phyloP scores from a whole-genome alignment of 805 yeast species.

The Blastobotrys mokoenaii region DNA sequence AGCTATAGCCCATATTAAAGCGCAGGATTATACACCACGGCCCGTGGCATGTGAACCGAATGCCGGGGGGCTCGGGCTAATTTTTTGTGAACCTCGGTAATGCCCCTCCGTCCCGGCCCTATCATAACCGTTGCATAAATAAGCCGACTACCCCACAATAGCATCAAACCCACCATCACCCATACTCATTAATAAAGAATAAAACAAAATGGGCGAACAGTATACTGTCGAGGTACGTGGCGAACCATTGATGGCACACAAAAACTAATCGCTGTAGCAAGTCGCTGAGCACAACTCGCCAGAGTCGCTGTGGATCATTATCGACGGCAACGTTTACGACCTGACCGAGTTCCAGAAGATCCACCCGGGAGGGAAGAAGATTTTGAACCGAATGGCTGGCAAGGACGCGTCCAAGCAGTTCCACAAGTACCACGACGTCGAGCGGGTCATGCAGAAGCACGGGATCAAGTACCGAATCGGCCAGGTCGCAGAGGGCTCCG shows the following conservation, averaged over 20 bases:
- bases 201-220: too few relatives aligned
- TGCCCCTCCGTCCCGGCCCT: too few relatives aligned
- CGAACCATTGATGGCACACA: not conserved
- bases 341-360: conserved; percentile 58
- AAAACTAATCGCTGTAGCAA: conserved; percentile 30
- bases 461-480: conserved; percentile 30
- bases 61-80: too few relatives aligned
- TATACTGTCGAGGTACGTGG: too few relatives aligned
- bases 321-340: conserved; percentile 74
- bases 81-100: too few relatives aligned
- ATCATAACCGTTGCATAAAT: too few relatives aligned
- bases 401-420: conserved; percentile 65
- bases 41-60: too few relatives aligned
- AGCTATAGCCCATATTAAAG: too few relatives aligned
- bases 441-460: conserved; percentile 27
- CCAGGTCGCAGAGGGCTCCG: conserved; percentile 7
- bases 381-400: conserved; percentile 75
- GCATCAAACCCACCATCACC: too few relatives aligned
- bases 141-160: too few relatives aligned
- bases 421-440: conserved; percentile 37
- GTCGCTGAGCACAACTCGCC: conserved; percentile 64
- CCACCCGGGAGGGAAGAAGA: conserved; percentile 78
- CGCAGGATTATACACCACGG: too few relatives aligned
- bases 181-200: too few relatives aligned
- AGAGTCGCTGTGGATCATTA: conserved; percentile 76